Percentiles rank a stretch among this genome's conserved stretches.
Evolutionary conservation across 306 rosid species (phyloP).

Genomic region (Prunus mume): DNA sequence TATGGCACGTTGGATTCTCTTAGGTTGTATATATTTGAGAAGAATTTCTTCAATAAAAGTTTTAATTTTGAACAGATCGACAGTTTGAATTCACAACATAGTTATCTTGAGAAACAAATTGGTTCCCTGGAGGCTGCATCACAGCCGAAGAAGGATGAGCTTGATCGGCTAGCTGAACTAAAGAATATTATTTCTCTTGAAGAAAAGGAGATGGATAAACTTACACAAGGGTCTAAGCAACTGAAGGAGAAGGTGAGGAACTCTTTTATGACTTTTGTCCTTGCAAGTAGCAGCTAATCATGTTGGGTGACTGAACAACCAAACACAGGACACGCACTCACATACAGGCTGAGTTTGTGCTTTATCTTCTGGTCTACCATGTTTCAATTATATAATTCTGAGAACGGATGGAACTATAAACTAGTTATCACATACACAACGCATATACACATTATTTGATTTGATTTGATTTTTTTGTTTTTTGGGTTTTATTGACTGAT

Average conservation of each 20-base stretch:
- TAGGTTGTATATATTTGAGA: slow-evolving; percentile 1
- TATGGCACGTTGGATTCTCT: not conserved
- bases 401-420: not conserved
- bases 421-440: not conserved
- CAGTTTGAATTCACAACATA: slow-evolving; percentile 67
- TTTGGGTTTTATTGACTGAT: slow-evolving; percentile 16
- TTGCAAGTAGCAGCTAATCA: slow-evolving; percentile 16
- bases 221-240: slow-evolving; percentile 66
- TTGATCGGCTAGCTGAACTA: slow-evolving; percentile 62
- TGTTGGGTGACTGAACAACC: not conserved
- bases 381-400: not conserved
- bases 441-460: not conserved
- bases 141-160: slow-evolving; percentile 67
- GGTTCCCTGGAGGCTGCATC: slow-evolving; percentile 80
- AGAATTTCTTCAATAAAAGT: slow-evolving; percentile 6
- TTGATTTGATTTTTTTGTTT: not conserved
- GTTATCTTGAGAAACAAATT: slow-evolving; percentile 80
- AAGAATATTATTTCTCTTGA: slow-evolving; percentile 55
- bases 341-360: not conserved
- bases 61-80: slow-evolving; percentile 54
- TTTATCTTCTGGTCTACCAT: not conserved
- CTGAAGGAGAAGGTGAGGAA: slow-evolving; percentile 77
- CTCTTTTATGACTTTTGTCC: slow-evolving; percentile 13
- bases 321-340: not conserved
- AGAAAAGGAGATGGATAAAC: slow-evolving; percentile 66